phyloP scores from a whole-genome alignment of 169 alveolate species.

The Cryptosporidium sp. region DNA sequence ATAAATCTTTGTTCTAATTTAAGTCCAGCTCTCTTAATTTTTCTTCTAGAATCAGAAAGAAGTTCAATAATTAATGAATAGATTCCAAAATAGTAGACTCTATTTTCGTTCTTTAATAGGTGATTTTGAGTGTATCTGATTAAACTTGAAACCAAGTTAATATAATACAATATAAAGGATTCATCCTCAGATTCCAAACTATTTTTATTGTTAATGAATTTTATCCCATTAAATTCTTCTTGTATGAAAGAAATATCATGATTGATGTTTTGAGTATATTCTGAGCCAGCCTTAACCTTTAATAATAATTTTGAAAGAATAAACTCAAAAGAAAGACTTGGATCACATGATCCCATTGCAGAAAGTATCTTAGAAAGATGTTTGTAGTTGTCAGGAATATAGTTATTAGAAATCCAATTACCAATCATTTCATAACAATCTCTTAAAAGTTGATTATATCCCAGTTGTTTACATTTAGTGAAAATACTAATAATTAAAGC shows the following conservation, averaged over 20 bases:
- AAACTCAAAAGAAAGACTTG: slow-evolving; percentile 21
- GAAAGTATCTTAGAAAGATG: slow-evolving; percentile 59
- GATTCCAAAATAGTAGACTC: slow-evolving; percentile 24
- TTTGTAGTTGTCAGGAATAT: slow-evolving; percentile 58
- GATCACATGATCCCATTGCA: slow-evolving; percentile 50
- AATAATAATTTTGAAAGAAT: slow-evolving; percentile 10
- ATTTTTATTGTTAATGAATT: neutral
- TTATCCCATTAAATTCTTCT: neutral
- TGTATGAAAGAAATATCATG: neutral
- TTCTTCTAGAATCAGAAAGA: slow-evolving; percentile 42
- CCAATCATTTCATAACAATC: slow-evolving; percentile 39
- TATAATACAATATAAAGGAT: slow-evolving; percentile 35
- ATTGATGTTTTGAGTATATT: neutral
- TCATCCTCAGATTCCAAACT: slow-evolving; percentile 47
- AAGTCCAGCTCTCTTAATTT: slow-evolving; percentile 26
- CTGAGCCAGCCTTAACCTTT: slow-evolving; percentile 7
- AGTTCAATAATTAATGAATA: slow-evolving; percentile 9
- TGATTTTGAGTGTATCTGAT: slow-evolving; percentile 27
- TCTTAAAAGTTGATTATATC: slow-evolving; percentile 23
- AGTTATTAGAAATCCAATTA: slow-evolving; percentile 42
- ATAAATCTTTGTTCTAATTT: slow-evolving; percentile 58
- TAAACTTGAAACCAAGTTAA: slow-evolving; percentile 38
- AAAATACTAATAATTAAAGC: slow-evolving; percentile 19
- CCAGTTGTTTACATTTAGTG: slow-evolving; percentile 31
- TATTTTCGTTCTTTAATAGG: neutral